These are phyloP conservation scores for Amphibolis antarctica DNA, from an alignment of 106 monocot genomes.

Conservation along the genomic window DNA sequence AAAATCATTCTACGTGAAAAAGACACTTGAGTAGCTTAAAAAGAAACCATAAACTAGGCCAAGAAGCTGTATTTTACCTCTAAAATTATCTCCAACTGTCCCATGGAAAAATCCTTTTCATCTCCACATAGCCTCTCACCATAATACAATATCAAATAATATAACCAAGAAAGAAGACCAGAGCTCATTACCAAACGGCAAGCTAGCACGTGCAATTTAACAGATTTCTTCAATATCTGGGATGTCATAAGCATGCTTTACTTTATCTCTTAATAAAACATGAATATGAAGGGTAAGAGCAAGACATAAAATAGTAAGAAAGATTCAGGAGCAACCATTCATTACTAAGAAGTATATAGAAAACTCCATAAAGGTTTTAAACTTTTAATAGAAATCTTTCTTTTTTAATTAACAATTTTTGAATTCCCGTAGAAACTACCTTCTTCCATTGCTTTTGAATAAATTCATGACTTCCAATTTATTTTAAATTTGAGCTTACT, in stretches of 20 bases:
- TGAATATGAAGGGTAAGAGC: too few relatives aligned
- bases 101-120: constrained; percentile 1
- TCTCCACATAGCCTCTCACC: background rate
- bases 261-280: background rate
- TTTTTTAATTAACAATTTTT: too few relatives aligned
- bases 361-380: too few relatives aligned
- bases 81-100: constrained; percentile 6
- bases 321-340: too few relatives aligned
- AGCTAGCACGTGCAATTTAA: constrained; percentile 6
- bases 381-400: too few relatives aligned
- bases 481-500: too few relatives aligned
- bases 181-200: constrained; percentile 5
- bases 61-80: constrained; percentile 1
- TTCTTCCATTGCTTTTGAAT: too few relatives aligned
- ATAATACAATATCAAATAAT: background rate
- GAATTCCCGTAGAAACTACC: too few relatives aligned
- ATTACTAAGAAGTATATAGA: too few relatives aligned
- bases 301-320: too few relatives aligned
- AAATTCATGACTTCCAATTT: too few relatives aligned
- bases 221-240: constrained; percentile 9
- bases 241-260: background rate
- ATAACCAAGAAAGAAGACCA: constrained; percentile 9
- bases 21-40: background rate
- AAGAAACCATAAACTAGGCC: background rate
- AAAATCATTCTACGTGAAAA: too few relatives aligned